Conservation (phyloP, 805 yeast genomes). For the Yarrowia keelungensis region DNA sequence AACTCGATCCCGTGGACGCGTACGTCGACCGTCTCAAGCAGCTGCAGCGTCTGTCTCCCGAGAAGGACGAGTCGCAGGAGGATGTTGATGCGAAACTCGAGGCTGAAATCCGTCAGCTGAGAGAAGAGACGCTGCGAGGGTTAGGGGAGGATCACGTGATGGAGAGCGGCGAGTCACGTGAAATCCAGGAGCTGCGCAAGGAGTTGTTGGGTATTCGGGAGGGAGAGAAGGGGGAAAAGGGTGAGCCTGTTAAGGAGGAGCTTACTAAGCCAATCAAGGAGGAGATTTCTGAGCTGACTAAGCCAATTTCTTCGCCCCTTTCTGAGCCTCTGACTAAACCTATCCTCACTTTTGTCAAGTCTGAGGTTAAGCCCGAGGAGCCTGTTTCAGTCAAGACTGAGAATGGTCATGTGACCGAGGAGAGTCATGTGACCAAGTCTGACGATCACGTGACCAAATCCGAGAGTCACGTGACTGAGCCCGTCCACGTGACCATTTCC, state of each 20-base stretch:
- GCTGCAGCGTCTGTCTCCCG: slow-evolving; percentile 4
- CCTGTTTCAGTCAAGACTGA: neutral
- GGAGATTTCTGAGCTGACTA: no score
- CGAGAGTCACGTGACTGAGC: no score
- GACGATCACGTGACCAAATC: no score
- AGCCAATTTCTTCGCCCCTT: no score
- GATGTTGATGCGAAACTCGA: neutral
- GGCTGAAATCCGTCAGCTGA: neutral
- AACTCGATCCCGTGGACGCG: slow-evolving; percentile 10
- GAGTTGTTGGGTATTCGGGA: neutral
- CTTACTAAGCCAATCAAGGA: no score
- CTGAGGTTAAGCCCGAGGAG: neutral
- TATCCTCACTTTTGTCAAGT: neutral
- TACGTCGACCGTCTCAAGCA: neutral
- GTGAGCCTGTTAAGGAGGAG: neutral
- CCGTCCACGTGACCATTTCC: neutral
- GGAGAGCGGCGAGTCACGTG: neutral
- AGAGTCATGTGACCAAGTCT: no score
- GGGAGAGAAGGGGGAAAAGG: no score
- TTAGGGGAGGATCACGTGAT: no score
- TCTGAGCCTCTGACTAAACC: no score
- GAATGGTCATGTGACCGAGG: no score
- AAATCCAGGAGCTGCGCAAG: neutral
- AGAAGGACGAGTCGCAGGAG: neutral
- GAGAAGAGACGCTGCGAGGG: neutral